Conservation (phyloP, 2,329 filamentous ascomycete genomes). For the Fusarium staphyleae region DNA sequence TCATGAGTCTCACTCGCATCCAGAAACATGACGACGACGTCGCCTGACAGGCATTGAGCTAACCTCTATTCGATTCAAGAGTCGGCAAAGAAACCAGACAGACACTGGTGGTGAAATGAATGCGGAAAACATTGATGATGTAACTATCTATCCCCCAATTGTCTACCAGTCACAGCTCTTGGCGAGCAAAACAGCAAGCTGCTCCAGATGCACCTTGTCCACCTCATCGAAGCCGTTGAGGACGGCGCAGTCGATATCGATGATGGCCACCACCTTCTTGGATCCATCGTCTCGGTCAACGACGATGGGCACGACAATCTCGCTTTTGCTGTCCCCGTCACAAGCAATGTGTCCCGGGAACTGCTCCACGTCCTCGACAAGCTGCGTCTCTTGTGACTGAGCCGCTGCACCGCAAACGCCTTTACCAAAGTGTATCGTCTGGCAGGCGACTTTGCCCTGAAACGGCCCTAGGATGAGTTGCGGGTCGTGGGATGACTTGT, state of each 20-base stretch:
- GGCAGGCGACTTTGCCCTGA: slow-evolving; percentile 81
- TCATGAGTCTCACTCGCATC: not conserved
- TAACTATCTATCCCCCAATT: not conserved
- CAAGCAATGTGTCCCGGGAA: slow-evolving; percentile 87
- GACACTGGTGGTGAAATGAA: too few species aligned
- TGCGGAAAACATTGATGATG: not conserved
- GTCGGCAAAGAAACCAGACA: too few species aligned
- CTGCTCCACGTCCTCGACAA: slow-evolving; percentile 72
- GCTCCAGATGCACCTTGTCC: slow-evolving; percentile 71
- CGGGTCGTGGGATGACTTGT: slow-evolving; percentile 52
- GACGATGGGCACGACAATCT: slow-evolving; percentile 81
- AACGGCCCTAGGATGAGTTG: slow-evolving; percentile 81
- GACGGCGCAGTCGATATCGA: slow-evolving; percentile 79
- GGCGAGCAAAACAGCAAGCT: slow-evolving; percentile 66
- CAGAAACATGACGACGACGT: not conserved
- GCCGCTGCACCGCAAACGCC: slow-evolving; percentile 81
- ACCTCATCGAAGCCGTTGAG: slow-evolving; percentile 71
- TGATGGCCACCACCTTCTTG: slow-evolving; percentile 70
- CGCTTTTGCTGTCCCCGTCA: slow-evolving; percentile 76
- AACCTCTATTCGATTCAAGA: too few species aligned
- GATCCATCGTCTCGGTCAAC: slow-evolving; percentile 41
- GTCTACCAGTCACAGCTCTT: slow-evolving; percentile 72
- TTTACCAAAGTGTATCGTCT: slow-evolving; percentile 74
- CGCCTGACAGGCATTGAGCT: too few species aligned
- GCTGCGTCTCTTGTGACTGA: slow-evolving; percentile 64